Base-by-base conservation (phyloP, 768 basidiomycete species). In the Pleurotus salmoneostramineus region DNA sequence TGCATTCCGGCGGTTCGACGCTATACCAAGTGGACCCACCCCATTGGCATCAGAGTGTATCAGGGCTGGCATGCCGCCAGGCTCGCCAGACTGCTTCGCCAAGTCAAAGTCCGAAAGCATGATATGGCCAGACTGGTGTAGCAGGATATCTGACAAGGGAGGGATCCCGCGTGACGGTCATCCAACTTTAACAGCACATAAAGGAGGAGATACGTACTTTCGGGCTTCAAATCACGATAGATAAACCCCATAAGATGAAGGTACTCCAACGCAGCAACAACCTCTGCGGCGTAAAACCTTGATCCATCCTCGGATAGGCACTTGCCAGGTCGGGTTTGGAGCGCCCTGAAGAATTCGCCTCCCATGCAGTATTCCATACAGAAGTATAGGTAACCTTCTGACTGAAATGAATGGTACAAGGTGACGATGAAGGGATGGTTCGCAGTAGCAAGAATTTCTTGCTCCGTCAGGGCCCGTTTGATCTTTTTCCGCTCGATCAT, bases 401-500 rank as follows among this genome's bases (percentile, higher is more conserved):
- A 98, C 74, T 99, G 97, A 79, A 99, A 99, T 3, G 96, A 98
- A 74, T 99, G 97, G 74, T 98, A 91, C 37, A 99, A 85, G 27
- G 97, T 98, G 66, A 99, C 96, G 74, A 99, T 99, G 81, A 99
- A 99, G 1, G 97, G 97, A 70, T 98, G 97, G 68, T 99, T 99
- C 34, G 97, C 93, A 21, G 95, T 96, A 6, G 96, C 96, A 44
- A 99, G 83, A 64, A 99, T 99, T 73, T 98, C 97, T 77, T 98
- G 97, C 74, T 99, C 97, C 3, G 97, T 98, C 67, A 99, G 71
- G 6, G 96, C 97, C 61, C 97, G 87, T 73, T 99, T 99, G 77
- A 99, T 96, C 81, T 99, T 99, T 78, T 96, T 97, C 66, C 97
- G 87, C 76, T 96, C 94, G 72, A 99, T 95, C 96, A 99, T 98